A percentile compares a stretch with the other conserved stretches of the same genome.
Conservation (phyloP, 192 early-diverging fungal genomes). For the Allomyces javanicus region DNA sequence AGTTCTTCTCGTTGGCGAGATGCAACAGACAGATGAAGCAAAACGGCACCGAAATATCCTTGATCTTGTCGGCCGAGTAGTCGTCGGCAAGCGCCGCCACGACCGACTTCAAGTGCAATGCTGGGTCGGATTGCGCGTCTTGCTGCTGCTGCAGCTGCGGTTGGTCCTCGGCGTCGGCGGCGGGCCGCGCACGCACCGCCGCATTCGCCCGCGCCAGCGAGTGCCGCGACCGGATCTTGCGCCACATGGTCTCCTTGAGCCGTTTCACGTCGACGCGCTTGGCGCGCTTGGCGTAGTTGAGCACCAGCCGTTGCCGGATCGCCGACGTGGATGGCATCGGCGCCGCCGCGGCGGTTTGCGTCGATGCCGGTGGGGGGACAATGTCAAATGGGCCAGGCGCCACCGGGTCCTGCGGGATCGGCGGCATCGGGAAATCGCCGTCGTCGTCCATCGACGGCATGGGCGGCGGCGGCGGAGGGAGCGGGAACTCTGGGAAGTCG, state of each 20-base stretch:
- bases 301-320: conserved; percentile 39
- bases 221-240: conserved; percentile 14
- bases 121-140: background rate
- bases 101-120: conserved; percentile 44
- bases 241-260: conserved; percentile 95
- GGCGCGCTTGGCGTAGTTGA: conserved; percentile 68
- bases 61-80: conserved; percentile 56
- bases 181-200: background rate
- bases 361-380: no score
- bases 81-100: conserved; percentile 46
- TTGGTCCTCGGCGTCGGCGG: background rate
- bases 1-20: conserved; percentile 80
- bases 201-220: conserved; percentile 5
- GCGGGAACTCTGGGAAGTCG: no score
- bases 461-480: no score
- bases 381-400: background rate
- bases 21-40: conserved; percentile 95
- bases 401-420: conserved; percentile 15
- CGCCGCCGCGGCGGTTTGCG: no score
- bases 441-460: conserved; percentile 9
- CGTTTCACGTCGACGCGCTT: conserved; percentile 89
- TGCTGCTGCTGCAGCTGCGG: background rate
- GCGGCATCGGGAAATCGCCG: conserved; percentile 24
- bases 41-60: conserved; percentile 88
- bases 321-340: no score